Evolutionary conservation across 2,329 filamentous ascomycete genomes (phyloP).

Genomic region (Pseudogymnoascus destructans): DNA sequence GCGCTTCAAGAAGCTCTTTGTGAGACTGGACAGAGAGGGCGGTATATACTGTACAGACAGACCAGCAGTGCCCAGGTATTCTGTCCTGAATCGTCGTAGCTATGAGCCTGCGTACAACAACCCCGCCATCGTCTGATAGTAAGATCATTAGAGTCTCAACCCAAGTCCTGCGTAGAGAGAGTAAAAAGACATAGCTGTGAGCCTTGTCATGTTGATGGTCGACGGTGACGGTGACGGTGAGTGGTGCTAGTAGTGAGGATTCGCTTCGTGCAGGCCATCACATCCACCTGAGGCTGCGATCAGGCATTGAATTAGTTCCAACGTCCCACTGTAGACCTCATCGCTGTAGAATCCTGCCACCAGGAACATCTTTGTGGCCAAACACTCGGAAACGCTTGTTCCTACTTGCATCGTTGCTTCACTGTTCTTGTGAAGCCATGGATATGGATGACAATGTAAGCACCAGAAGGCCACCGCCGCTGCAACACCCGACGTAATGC

Average conservation of each 20-base stretch:
- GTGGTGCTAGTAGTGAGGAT: constrained; percentile 7
- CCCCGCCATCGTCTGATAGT: neutral
- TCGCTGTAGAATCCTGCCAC: neutral
- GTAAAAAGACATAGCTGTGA: neutral
- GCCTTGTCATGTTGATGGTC: neutral
- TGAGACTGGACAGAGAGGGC: neutral
- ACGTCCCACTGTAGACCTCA: neutral
- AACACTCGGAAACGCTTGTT: neutral
- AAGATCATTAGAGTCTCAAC: neutral
- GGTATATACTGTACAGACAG: neutral
- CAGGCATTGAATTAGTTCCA: constrained; percentile 8
- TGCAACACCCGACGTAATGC: constrained; percentile 56
- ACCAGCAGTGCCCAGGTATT: neutral
- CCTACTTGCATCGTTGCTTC: neutral
- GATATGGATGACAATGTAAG: neutral
- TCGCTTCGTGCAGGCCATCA: constrained; percentile 3
- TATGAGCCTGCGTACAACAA: neutral
- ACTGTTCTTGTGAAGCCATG: neutral
- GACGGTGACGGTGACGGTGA: too few species aligned
- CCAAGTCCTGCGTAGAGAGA: neutral
- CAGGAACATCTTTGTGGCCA: constrained; percentile 1
- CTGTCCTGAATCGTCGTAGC: neutral
- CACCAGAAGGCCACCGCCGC: constrained; percentile 31
- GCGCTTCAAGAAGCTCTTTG: neutral
- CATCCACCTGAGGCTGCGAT: constrained; percentile 6